These are phyloP conservation scores for Arbutus unedo DNA, from an alignment of 148 eudicot genomes.

Conservation along the genomic window DNA sequence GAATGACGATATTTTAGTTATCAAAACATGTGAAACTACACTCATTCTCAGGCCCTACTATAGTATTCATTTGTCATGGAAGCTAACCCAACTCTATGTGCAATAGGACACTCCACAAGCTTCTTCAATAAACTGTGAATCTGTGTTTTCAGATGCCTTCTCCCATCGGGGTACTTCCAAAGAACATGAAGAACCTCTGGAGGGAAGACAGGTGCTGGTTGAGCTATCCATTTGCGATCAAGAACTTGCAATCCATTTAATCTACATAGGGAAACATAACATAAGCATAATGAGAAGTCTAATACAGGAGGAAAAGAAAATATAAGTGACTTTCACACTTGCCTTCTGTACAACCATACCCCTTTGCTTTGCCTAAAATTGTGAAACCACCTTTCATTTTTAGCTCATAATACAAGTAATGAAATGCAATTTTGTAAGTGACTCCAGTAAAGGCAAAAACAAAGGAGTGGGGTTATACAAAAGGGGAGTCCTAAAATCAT, in stretches of 20 bases:
- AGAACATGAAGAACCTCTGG: slow-evolving; percentile 25
- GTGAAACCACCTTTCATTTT: not conserved
- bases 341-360: not conserved
- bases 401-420: not conserved
- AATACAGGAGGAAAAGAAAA: not conserved
- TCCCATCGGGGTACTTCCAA: slow-evolving; percentile 24
- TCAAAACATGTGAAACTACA: not conserved
- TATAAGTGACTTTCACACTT: not conserved
- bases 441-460: not conserved
- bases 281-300: not conserved
- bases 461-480: not conserved
- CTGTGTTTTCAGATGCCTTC: slow-evolving; percentile 20
- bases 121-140: slow-evolving; percentile 14
- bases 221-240: slow-evolving; percentile 22
- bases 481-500: not conserved
- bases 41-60: not conserved
- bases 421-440: not conserved
- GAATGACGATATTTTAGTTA: not conserved
- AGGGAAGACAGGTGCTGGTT: slow-evolving; percentile 29
- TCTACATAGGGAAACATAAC: slow-evolving; percentile 11
- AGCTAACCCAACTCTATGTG: not conserved
- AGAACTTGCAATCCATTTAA: slow-evolving; percentile 20
- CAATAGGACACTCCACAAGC: slow-evolving; percentile 16
- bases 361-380: not conserved
- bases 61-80: slow-evolving; percentile 4